Base-by-base conservation (phyloP, 768 basidiomycete genomes). In the Leccinum variicolor region DNA sequence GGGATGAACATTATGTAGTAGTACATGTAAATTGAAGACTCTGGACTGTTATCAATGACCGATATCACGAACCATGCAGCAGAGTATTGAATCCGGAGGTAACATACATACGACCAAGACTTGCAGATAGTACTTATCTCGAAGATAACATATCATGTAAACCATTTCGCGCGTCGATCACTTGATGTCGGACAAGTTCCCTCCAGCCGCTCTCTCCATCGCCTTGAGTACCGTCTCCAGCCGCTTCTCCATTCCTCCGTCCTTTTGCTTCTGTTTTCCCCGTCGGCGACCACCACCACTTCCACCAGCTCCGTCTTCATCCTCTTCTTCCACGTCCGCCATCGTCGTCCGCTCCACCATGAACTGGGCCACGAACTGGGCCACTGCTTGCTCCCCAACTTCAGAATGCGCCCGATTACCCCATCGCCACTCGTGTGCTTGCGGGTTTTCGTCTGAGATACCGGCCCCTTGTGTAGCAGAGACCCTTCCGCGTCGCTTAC, bases 341-440 rank as follows among this genome's bases (percentile, higher is more conserved):
- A 65, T 19, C 17, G 33, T 23, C n/a, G 53, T 58, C 6, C 49
- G 56, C 17, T 66, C 66, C 6, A 69, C 57, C 88, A 48, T 92
- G 64, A 94, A 90, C 64, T 90, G 85, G 2, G 86, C 85, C 2
- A 96, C 78, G 65, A 96, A 96, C 55, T 74, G 75, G 2, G 85
- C 90, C 9, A 94, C 76, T 11, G 78, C 85, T 57, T 79, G 73
- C 72, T 97, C 95, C 2, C 91, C 89, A 3, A 97, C 25, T 25
- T 25, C 25, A 25, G 25, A 25, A 25, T 25, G 81, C 2, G 92
- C 86, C 28, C 91, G 80, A 29, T 80, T 75, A 3, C 94, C 94
- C 94, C 94, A 98, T 17, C 84, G 81, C 92, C 91, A 92, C 65
- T 93, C 90, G 59, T 77, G 82, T 15, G 74, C 59, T 23, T 70